A percentile compares a stretch with the other conserved stretches of the same genome.
These are phyloP conservation scores for Jasminum sambac DNA, from an alignment of 257 asterid species.

Conservation along the genomic window DNA sequence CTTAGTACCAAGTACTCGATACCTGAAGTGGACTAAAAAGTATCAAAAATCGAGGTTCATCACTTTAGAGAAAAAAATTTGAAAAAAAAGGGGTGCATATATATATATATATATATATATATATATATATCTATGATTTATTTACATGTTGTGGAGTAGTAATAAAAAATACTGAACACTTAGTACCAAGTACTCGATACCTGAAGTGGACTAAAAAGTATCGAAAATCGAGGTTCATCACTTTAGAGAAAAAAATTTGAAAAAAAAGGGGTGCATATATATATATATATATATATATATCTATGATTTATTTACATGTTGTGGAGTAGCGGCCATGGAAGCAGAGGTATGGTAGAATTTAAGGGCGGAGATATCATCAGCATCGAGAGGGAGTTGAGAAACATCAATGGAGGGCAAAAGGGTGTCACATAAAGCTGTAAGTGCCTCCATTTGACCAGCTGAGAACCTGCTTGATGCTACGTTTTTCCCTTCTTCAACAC, in stretches of 20 bases:
- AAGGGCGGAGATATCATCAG: conserved; percentile 9
- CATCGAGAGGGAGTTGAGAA: not conserved
- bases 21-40: too few relatives aligned
- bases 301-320: conserved; percentile 40
- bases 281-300: too few relatives aligned
- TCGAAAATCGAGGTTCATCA: not conserved
- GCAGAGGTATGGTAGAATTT: conserved; percentile 58
- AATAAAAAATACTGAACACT: too few relatives aligned
- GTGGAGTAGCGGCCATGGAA: conserved; percentile 60
- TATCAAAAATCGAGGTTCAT: not conserved
- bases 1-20: too few relatives aligned
- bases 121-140: too few relatives aligned
- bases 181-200: too few relatives aligned
- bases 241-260: not conserved
- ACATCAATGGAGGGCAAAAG: conserved; percentile 46
- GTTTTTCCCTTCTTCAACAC: not conserved
- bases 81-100: not conserved
- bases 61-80: not conserved
- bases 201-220: too few relatives aligned
- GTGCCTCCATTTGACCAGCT: conserved; percentile 52
- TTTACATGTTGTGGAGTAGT: conserved; percentile 52
- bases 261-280: not conserved
- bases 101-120: too few relatives aligned
- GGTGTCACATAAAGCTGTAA: conserved; percentile 59
- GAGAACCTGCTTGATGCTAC: conserved; percentile 23